phyloP scores from a whole-genome alignment of 2,329 filamentous ascomycete genomes.

The Cadophora luteo-olivacea region DNA sequence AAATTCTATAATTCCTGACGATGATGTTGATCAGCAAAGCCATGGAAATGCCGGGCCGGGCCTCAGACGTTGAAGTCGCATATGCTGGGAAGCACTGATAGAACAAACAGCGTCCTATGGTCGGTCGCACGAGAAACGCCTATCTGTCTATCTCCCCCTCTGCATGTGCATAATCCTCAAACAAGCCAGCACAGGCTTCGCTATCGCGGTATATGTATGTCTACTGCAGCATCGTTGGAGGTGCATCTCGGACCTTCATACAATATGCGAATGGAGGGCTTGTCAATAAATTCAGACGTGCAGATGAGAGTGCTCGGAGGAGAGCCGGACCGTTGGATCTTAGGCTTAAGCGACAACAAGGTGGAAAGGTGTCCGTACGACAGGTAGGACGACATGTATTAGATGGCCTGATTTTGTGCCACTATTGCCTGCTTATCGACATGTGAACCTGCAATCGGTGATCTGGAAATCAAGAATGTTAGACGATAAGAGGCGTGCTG shows the following conservation, averaged over 20 bases:
- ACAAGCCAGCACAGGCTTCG: not conserved
- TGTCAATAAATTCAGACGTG: not conserved
- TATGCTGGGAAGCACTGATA: not conserved
- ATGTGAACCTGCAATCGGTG: not conserved
- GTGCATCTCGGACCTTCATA: slow-evolving; percentile 15
- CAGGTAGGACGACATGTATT: not conserved
- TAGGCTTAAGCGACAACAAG: not conserved
- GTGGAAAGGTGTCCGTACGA: not conserved
- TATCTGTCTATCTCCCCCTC: slow-evolving; percentile 17
- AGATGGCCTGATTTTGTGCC: not conserved
- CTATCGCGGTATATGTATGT: not conserved
- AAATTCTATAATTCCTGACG: slow-evolving; percentile 8
- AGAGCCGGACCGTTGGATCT: slow-evolving; percentile 23
- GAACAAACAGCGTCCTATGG: not conserved
- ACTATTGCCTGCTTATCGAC: not conserved
- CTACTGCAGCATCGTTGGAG: slow-evolving; percentile 17
- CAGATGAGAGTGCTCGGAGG: slow-evolving; percentile 10
- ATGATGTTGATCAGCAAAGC: slow-evolving; percentile 10
- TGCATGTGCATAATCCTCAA: not conserved
- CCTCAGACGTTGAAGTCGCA: slow-evolving; percentile 5
- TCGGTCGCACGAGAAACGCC: slow-evolving; percentile 16
- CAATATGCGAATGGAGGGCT: not conserved
- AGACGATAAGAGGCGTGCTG: slow-evolving; percentile 5
- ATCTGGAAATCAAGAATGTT: not conserved
- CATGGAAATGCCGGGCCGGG: slow-evolving; percentile 22